phyloP scores from a whole-genome alignment of 163 green algal species.

The Scenedesmus sp. region DNA sequence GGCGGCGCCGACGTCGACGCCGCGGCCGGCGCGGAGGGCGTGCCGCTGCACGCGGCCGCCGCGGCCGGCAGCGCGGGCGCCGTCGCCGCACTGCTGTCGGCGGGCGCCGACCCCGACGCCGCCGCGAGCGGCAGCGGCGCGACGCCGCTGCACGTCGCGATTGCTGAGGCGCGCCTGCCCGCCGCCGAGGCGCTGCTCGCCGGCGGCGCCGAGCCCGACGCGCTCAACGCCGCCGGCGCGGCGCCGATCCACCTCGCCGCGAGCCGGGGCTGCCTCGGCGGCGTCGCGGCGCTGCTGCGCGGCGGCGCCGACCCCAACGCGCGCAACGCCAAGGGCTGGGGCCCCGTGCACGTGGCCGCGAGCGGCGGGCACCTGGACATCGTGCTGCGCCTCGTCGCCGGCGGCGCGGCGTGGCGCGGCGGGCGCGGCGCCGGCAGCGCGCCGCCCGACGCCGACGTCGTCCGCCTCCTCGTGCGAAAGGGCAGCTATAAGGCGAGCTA shows the following conservation, averaged over 20 bases:
- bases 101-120: slow-evolving; percentile 55
- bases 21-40: background rate
- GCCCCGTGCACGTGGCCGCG: slow-evolving; percentile 69
- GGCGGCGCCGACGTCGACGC: too few relatives aligned
- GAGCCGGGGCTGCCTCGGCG: background rate
- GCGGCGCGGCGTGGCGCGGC: slow-evolving; percentile 16
- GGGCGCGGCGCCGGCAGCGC: background rate
- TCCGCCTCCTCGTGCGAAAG: slow-evolving; percentile 73
- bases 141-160: slow-evolving; percentile 70
- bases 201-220: slow-evolving; percentile 43
- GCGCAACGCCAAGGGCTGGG: slow-evolving; percentile 73
- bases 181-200: slow-evolving; percentile 59
- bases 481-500: slow-evolving; percentile 70
- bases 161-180: slow-evolving; percentile 60
- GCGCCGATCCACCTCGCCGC: slow-evolving; percentile 68
- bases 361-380: slow-evolving; percentile 69
- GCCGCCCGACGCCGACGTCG: slow-evolving; percentile 58
- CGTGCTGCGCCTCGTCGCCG: slow-evolving; percentile 69
- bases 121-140: slow-evolving; percentile 48
- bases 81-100: slow-evolving; percentile 24
- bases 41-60: slow-evolving; percentile 34
- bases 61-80: slow-evolving; percentile 1
- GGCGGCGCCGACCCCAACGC: slow-evolving; percentile 64
- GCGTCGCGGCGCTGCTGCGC: slow-evolving; percentile 43
- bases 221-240: slow-evolving; percentile 51